Conservation (phyloP, 129 eudicot genomes). For the Flaveria bidentis region DNA sequence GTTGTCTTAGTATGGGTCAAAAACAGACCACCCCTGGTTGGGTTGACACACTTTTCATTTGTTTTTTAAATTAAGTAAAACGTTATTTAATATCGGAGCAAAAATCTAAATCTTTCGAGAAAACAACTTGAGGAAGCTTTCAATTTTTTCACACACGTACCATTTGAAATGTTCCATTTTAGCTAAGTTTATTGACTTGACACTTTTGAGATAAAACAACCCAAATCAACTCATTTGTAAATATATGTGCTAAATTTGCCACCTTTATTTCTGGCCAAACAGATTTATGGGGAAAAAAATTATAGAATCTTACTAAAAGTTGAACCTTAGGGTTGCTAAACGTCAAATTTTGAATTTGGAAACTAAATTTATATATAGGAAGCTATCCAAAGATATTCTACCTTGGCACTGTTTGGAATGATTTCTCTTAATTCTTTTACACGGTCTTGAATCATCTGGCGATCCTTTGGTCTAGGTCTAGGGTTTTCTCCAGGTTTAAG, state of each 20-base stretch:
- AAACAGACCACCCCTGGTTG: not conserved
- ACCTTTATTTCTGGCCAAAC: not conserved
- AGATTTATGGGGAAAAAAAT: not conserved
- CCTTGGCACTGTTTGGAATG: slow-evolving; percentile 89
- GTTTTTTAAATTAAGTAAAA: not conserved
- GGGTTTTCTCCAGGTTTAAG: slow-evolving; percentile 92
- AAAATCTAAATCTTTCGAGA: not conserved
- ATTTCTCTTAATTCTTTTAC: slow-evolving; percentile 90
- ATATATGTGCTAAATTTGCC: not conserved
- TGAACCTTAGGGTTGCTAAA: not conserved
- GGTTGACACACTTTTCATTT: not conserved
- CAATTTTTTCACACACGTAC: not conserved
- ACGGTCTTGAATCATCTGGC: slow-evolving; percentile 99
- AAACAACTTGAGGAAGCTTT: too few species aligned
- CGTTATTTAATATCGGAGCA: not conserved
- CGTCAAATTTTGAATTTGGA: not conserved
- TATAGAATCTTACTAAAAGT: not conserved
- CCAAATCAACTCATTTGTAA: not conserved
- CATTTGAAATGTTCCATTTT: not conserved
- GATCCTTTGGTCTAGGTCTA: slow-evolving; percentile 94
- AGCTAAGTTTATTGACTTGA: too few species aligned
- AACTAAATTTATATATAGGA: not conserved
- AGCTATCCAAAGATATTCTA: slow-evolving; percentile 11
- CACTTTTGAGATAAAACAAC: too few species aligned
- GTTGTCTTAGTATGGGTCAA: not conserved